Base-by-base conservation (phyloP, 768 basidiomycete genomes). In the Ramaria rubella region DNA sequence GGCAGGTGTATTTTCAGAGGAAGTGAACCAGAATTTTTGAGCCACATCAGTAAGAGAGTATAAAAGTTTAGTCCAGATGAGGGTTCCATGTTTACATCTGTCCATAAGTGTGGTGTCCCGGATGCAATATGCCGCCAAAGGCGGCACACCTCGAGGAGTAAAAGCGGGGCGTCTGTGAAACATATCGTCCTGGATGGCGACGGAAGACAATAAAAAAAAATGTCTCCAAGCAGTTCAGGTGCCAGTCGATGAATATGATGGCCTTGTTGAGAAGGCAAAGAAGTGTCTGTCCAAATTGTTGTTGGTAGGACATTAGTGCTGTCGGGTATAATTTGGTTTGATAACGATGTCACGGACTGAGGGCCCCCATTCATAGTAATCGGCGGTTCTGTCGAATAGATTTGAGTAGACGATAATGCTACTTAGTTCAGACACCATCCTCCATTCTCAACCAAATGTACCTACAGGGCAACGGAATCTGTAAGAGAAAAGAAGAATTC, bases 181-280 rank as follows among this genome's bases (percentile, higher is more conserved):
- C 15, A 26, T 9, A 27, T 24, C n/a, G 23, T 19, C 6, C 1
- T 26, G 3, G 6, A 27, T 48, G 23, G 46, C 11, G 38, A 19
- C 2, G 50, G 50, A 26, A 52, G 50, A 52, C 50, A 52, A 24
- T 33, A 33, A 17, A 26, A 33, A 44, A 54, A 54, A 21, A 54
- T 42, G 12, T 54, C 23, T 24, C 52, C 34, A 23, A 54, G 29
- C 15, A 43, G 17, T 30, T 54, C 52, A 2, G 52, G n/a, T 54
- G 52, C 34, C 8, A 54, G 38, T 17, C 8, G 11, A 26, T 48
- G 23, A 24, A 48, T 48, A 30, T 8, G 6, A n/a, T 48, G 46
- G 17, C 46, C 17, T n/a, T n/a, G 40, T 2, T n/a, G n/a, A 17
- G 40, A 42, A n/a, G 23, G n/a, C 40, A 19, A 6, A 21, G 17